Evolutionary conservation across 352 stramenopile species (phyloP).

Genomic region (Phytophthora lateralis): DNA sequence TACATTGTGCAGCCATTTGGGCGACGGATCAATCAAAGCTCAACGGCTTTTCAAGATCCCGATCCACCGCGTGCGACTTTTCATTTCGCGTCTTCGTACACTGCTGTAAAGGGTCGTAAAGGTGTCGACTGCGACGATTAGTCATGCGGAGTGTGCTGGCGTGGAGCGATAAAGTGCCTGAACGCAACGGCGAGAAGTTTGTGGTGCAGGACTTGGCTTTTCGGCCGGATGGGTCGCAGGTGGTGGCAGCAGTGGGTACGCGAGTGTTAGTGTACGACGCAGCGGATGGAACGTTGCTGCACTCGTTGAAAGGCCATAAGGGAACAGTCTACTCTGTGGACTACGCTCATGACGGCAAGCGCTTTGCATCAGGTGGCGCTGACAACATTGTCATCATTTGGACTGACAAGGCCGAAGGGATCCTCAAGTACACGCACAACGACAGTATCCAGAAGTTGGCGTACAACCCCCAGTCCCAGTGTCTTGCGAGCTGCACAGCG

Average conservation of each 20-base stretch:
- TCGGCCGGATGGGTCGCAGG: slow-evolving; percentile 85
- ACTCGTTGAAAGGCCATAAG: slow-evolving; percentile 93
- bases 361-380: slow-evolving; percentile 91
- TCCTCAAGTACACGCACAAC: slow-evolving; percentile 97
- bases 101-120: not conserved
- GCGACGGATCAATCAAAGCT: slow-evolving; percentile 3
- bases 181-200: slow-evolving; percentile 87
- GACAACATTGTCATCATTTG: slow-evolving; percentile 98
- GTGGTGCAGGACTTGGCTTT: slow-evolving; percentile 92
- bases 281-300: slow-evolving; percentile 86
- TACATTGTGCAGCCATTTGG: slow-evolving; percentile 1
- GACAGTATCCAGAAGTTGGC: slow-evolving; percentile 92
- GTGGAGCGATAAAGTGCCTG: slow-evolving; percentile 89
- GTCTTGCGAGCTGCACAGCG: slow-evolving; percentile 92
- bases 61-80: slow-evolving; percentile 50
- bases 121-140: not conserved
- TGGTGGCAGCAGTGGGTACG: slow-evolving; percentile 92
- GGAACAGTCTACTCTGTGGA: slow-evolving; percentile 93
- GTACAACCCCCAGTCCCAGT: slow-evolving; percentile 93
- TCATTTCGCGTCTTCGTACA: slow-evolving; percentile 23
- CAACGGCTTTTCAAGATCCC: slow-evolving; percentile 38
- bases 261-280: slow-evolving; percentile 94
- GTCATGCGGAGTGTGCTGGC: slow-evolving; percentile 77
- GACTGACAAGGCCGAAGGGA: slow-evolving; percentile 93
- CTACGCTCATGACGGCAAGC: slow-evolving; percentile 91